Percentiles rank a stretch among this genome's conserved stretches.
Evolutionary conservation across 106 monocot species (phyloP).

Genomic region (Platanthera zijinensis): DNA sequence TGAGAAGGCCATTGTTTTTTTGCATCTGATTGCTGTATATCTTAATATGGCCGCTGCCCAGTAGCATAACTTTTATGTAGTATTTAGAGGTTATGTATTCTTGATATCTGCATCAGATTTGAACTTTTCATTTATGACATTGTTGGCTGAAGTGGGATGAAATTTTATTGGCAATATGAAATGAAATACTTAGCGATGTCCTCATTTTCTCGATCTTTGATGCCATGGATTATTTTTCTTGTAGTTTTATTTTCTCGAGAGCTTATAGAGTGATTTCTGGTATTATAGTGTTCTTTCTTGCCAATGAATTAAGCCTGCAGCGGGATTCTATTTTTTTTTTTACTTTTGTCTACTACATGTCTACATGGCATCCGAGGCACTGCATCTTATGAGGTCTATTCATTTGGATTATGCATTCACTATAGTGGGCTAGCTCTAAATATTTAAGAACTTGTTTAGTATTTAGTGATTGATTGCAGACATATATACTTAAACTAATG

Average conservation of each 20-base stretch:
- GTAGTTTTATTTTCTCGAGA: background rate
- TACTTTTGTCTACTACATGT: background rate
- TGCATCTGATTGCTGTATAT: background rate
- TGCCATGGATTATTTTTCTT: background rate
- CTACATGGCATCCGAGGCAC: background rate
- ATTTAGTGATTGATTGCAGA: background rate
- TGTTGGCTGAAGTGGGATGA: background rate
- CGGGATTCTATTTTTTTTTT: background rate
- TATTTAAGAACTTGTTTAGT: background rate
- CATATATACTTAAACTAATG: background rate
- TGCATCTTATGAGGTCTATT: background rate
- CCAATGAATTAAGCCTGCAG: background rate
- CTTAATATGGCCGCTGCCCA: background rate
- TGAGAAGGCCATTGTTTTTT: background rate
- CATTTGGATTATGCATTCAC: background rate
- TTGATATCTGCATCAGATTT: background rate
- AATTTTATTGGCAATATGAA: background rate
- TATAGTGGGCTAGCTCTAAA: background rate
- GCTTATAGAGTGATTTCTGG: background rate
- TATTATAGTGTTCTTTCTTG: background rate
- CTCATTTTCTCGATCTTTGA: background rate
- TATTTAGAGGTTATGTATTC: background rate
- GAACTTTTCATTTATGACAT: background rate
- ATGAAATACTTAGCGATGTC: background rate
- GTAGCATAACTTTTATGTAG: background rate